Percentiles rank a stretch among this genome's conserved stretches.
These are phyloP conservation scores for Microstegium vimineum DNA, from an alignment of 176 grass and related monocot species.

Conservation along the genomic window DNA sequence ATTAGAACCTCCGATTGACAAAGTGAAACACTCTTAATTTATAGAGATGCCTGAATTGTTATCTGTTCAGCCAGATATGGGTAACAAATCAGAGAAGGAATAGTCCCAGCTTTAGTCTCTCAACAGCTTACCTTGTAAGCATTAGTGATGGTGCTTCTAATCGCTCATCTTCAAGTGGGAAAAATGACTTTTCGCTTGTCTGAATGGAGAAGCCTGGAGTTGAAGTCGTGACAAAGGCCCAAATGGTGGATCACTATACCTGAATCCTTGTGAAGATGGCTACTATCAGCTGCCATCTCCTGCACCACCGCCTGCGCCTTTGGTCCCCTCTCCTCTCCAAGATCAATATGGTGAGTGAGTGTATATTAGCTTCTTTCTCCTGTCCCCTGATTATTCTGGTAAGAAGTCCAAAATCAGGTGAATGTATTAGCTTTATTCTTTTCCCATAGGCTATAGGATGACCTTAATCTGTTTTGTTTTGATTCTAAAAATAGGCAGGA, in stretches of 20 bases:
- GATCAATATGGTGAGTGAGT: too few relatives aligned
- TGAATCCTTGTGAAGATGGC: slow-evolving; percentile 55
- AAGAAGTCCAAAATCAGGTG: too few relatives aligned
- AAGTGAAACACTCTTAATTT: slow-evolving; percentile 6
- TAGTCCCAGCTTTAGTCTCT: background rate
- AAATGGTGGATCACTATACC: slow-evolving; percentile 82
- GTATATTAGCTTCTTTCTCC: too few relatives aligned
- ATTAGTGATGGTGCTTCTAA: slow-evolving; percentile 21
- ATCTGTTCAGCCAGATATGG: slow-evolving; percentile 42
- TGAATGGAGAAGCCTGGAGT: slow-evolving; percentile 66
- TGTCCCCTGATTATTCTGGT: too few relatives aligned
- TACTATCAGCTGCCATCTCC: background rate
- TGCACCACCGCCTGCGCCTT: too few relatives aligned
- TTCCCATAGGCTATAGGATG: too few relatives aligned
- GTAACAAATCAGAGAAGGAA: slow-evolving; percentile 40
- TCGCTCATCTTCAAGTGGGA: slow-evolving; percentile 17
- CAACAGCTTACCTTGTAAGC: slow-evolving; percentile 17
- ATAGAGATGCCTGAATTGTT: slow-evolving; percentile 59
- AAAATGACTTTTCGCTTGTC: slow-evolving; percentile 75
- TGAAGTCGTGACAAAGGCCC: slow-evolving; percentile 77
- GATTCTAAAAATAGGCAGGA: too few relatives aligned
- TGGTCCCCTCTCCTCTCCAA: too few relatives aligned
- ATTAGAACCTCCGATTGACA: too few relatives aligned
- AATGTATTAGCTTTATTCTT: too few relatives aligned
- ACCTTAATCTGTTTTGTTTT: too few relatives aligned